Base-by-base conservation (phyloP, 345 rosid species). In the Microthlaspi erraticum region DNA sequence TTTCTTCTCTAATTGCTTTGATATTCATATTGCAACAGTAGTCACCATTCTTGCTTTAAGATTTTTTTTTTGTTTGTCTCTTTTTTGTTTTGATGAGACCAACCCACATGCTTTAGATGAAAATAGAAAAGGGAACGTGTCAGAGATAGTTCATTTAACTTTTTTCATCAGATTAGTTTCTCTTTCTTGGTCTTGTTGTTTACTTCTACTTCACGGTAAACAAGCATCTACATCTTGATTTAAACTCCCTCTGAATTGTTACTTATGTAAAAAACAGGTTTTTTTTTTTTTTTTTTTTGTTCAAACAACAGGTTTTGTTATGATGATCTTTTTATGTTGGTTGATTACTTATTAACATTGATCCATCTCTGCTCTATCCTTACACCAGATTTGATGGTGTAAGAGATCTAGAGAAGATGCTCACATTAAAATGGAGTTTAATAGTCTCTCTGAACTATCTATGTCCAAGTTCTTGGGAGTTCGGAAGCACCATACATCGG, bases 391-490 rank as follows among this genome's bases (percentile, higher is more conserved):
- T 38, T 65, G 14, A 65, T 73, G 77, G 72, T 57, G 1, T 57
- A n/a, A 29, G 51, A 73, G 38, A 57, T 49, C 2, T n/a, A 65
- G 2, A 4, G 58, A 42, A 70, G 51, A 77, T 78, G 83, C 85
- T 78, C 68, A 82, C 9, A 82, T 32, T 51, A 16, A 60, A 71
- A 5, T 72, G 81, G 82, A 76, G 81, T 73, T 84, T 78, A 63
- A 75, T 76, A 76, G 77, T 82, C 81, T 82, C 81, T 72, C 66
- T 58, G 80, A 78, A 78, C 81, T 73, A 39, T 65, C 50, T 32
- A 26, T 64, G 3, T 50, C 57, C 46, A 29, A 72, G 83, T 74
- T 83, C 59, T 74, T 65, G 66, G 83, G 86, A 78, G 83, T 82
- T 84, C 76, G 72, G 80, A 68, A 78, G 67, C 80, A 68, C 80